A percentile compares a stretch with the other conserved stretches of the same genome.
Evolutionary conservation across 352 stramenopile species (phyloP).

Genomic region (Pythium phragmiticola): DNA sequence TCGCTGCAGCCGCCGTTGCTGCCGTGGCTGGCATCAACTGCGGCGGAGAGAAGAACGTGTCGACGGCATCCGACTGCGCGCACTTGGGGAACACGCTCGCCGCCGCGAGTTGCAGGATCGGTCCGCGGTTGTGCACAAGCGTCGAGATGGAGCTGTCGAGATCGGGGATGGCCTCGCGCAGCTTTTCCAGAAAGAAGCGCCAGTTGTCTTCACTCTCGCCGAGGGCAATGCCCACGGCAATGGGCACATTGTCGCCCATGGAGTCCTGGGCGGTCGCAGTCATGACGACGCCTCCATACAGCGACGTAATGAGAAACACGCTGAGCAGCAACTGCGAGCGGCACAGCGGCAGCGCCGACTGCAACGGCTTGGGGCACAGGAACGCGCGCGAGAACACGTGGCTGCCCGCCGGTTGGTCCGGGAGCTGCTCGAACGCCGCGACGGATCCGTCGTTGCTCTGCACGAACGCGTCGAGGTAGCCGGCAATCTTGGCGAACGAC

Average conservation of each 20-base stretch:
- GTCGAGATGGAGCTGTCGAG: conserved; percentile 47
- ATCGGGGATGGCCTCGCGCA: conserved; percentile 56
- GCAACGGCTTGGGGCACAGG: conserved; percentile 62
- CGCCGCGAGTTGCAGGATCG: conserved; percentile 42
- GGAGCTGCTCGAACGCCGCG: conserved; percentile 60
- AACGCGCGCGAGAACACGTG: conserved; percentile 59
- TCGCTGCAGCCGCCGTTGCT: too few relatives aligned
- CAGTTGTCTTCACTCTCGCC: conserved; percentile 58
- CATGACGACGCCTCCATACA: conserved; percentile 68
- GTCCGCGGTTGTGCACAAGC: conserved; percentile 68
- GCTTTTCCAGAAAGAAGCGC: conserved; percentile 64
- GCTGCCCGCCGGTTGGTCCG: conserved; percentile 25
- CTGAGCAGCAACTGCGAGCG: conserved; percentile 63
- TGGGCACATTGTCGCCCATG: conserved; percentile 72
- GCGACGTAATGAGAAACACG: conserved; percentile 66
- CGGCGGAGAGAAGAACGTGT: conserved; percentile 43
- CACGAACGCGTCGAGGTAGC: conserved; percentile 64
- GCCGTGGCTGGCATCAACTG: conserved; percentile 11
- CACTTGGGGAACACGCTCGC: conserved; percentile 51
- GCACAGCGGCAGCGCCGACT: conserved; percentile 52
- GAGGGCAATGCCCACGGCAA: conserved; percentile 57
- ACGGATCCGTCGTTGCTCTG: conserved; percentile 54
- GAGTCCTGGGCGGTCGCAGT: conserved; percentile 68
- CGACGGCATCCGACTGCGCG: conserved; percentile 56
- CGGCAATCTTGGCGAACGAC: conserved; percentile 68